phyloP scores from a whole-genome alignment of 192 early-diverging fungal genomes.

The Piromyces sp. region DNA sequence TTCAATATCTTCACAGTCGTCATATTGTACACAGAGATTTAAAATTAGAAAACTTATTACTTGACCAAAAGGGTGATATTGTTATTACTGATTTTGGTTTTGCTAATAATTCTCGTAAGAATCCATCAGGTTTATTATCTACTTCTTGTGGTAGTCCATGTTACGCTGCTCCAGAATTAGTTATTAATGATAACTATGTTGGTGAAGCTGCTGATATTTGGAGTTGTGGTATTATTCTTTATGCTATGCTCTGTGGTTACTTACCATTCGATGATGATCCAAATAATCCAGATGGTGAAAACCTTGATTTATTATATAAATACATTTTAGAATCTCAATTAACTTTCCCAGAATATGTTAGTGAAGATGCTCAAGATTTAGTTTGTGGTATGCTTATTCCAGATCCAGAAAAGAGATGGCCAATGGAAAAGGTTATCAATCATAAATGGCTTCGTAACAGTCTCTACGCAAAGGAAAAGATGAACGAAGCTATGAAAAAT shows the following conservation, averaged over 20 bases:
- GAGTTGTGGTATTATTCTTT: constrained; percentile 60
- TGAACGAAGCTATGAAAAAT: neutral
- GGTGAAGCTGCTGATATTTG: constrained; percentile 51
- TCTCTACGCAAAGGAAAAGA: neutral
- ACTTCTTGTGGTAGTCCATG: constrained; percentile 96
- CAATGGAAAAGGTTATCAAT: neutral
- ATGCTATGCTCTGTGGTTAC: constrained; percentile 47
- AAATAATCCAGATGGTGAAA: constrained; percentile 34
- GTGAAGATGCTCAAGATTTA: constrained; percentile 17
- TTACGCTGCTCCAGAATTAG: constrained; percentile 96
- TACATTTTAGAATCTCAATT: constrained; percentile 37
- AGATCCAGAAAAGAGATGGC: constrained; percentile 10
- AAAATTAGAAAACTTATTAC: constrained; percentile 30
- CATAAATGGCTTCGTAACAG: neutral
- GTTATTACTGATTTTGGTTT: constrained; percentile 47
- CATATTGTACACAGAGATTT: constrained; percentile 29
- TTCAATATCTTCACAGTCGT: constrained; percentile 15
- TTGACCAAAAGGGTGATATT: constrained; percentile 24
- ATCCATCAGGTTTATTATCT: constrained; percentile 41
- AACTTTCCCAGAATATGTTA: constrained; percentile 20
- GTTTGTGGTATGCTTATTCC: constrained; percentile 26
- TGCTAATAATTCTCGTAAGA: constrained; percentile 10
- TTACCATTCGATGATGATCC: constrained; percentile 45
- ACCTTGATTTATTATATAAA: constrained; percentile 39
- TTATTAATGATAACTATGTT: constrained; percentile 56